Evolutionary conservation across 106 monocot genomes (phyloP), one percentile per base, ranked within the genome.

Genomic region (Posidonia australis): DNA sequence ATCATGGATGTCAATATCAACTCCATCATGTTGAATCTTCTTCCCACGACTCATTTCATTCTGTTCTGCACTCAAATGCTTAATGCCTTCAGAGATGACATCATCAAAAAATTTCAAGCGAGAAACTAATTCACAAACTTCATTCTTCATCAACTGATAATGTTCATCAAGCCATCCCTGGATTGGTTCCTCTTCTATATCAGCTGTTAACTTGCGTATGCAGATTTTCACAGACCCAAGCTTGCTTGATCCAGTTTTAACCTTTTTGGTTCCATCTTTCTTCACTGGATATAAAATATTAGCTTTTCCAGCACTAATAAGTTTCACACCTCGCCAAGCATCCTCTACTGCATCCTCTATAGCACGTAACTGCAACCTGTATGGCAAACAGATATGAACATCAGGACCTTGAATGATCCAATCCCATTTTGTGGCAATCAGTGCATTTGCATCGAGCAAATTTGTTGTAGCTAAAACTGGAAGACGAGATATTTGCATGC

Each of bases 151-250:
- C 51, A 98, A 65, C 53, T 67, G 77, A 47, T 88, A 83, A 74
- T 98, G 98, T 76, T 98, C 87, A 81, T 98, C 98, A 76, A 98
- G 85, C 98, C 98, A 98, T 9, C 98, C 98, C 49, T 98, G 98
- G 16, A 98, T 76, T 25, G 98, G 98, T 62, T 98, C 98, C 73
- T 98, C 98, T 72, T 98, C 98, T 44, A 98, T 91, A 66, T 84
- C 87, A 65, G 76, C 84, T 26, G 82, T 81, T 29, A 98, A 74
- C 58, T 83, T 82, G 28, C 71, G 78, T 64, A 98, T 82, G n/a
- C 78, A 83, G 36, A 91, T 75, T 67, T 84, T 77, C 6, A 91
- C 63, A 70, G 78, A 81, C 68, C 91, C 78, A 77, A 91, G 67
- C 57, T 75, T 85, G 49, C 78, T 72, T 44, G 83, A 81, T 27